Base-by-base conservation (phyloP, 176 grass and related monocot species). In the Phoenix roebelenii region DNA sequence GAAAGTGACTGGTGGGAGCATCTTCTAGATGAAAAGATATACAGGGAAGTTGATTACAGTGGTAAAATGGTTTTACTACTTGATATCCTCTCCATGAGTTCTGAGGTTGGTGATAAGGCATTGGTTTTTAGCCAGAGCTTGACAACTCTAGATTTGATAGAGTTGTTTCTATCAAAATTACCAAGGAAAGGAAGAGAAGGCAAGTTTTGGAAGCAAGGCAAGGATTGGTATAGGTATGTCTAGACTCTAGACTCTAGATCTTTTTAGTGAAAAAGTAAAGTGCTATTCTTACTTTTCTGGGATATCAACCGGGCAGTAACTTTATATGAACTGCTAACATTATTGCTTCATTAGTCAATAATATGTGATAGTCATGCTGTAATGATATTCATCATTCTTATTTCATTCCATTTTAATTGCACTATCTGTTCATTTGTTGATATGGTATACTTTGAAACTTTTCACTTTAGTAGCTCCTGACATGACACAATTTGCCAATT, bases 191-290 rank as follows among this genome's bases (percentile, higher is more conserved):
- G 70, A 71, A 80, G 72, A 51, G 81, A 85, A 73, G 76, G 83
- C 25, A 97, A 97, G 75, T 61, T 64, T 50, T 97, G 93, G 93
- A 97, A 91, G 67, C 93, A 87, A 73, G 86, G 87, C 19, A 97
- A 88, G 72, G 87, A 97, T 76, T 97, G 93, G 93, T 97, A 90
- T 72, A 97, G 93, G 93, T 97, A 91, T 70, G 74, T 58, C 24
- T 16, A 20, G 20, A 20, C 20, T 58, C 24, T 16, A 20, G 20
- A 20, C 20, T 20, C 20, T 20, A 35, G 17, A 32, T 39, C 7
- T 60, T 24, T 35, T 60, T 10, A 16, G 16, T 60, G 25, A 18
- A n/a, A 60, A 14, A 44, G 35, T 12, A 44, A 3, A 44, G 2
- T 12, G 35, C 14, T 12, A 10, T 44, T 44, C 35, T 12, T 44